Evolutionary conservation across 2,329 filamentous ascomycete species (phyloP).

Genomic region (Cladosporium sp.): DNA sequence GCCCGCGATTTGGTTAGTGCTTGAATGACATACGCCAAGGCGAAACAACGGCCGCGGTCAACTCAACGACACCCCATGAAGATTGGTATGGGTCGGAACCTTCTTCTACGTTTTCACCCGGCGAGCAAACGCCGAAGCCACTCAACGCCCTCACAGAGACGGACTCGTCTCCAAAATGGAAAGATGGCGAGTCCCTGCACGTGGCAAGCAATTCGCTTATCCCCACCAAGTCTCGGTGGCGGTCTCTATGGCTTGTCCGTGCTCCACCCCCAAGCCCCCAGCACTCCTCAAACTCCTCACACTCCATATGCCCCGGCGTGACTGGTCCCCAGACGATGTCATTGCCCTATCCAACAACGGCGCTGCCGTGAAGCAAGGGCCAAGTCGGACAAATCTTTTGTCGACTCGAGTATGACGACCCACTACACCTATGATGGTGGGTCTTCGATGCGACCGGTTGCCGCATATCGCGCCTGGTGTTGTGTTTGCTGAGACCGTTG

Average conservation of each 20-base stretch:
- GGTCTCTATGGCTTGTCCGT: background rate
- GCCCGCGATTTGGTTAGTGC: background rate
- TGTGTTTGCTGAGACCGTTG: slow-evolving; percentile 2
- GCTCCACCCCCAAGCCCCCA: slow-evolving; percentile 11
- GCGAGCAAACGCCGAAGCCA: slow-evolving; percentile 9
- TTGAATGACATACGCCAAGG: slow-evolving; percentile 11
- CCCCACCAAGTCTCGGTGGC: slow-evolving; percentile 9
- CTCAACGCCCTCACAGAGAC: background rate
- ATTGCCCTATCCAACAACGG: slow-evolving; percentile 6
- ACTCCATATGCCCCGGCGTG: slow-evolving; percentile 9
- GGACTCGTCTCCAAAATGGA: slow-evolving; percentile 3
- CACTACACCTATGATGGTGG: slow-evolving; percentile 5
- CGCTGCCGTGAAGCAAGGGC: slow-evolving; percentile 4
- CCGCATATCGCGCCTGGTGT: slow-evolving; percentile 13
- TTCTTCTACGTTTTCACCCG: slow-evolving; percentile 10
- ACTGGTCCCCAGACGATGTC: slow-evolving; percentile 13
- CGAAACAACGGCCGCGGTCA: background rate
- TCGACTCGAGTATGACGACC: slow-evolving; percentile 1
- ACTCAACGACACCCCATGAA: slow-evolving; percentile 2
- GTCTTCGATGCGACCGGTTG: slow-evolving; percentile 6
- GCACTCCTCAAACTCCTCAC: slow-evolving; percentile 12
- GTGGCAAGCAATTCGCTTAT: slow-evolving; percentile 13
- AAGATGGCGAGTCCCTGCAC: slow-evolving; percentile 4
- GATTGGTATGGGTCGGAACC: slow-evolving; percentile 4
- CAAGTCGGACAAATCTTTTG: slow-evolving; percentile 10